A percentile compares a stretch with the other conserved stretches of the same genome.
phyloP scores from a whole-genome alignment of 1,284 basidiomycete genomes.

The Moniliophthora roreri region DNA sequence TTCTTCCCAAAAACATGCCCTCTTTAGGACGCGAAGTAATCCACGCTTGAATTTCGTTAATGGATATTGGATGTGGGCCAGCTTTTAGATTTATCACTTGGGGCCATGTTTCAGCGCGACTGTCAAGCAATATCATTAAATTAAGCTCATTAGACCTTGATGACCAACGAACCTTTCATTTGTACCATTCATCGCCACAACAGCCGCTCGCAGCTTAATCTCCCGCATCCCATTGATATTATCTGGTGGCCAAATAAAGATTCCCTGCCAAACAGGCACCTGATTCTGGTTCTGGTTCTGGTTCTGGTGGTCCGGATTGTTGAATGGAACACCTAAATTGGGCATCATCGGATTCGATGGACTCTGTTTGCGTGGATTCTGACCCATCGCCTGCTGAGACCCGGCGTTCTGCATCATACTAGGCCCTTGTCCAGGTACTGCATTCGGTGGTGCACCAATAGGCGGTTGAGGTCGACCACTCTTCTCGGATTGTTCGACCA shows the following conservation, averaged over 20 bases:
- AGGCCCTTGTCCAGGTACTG: background rate
- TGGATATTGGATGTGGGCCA: background rate
- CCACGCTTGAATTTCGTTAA: background rate
- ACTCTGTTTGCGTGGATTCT: no score
- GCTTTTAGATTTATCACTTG: background rate
- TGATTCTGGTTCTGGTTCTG: background rate
- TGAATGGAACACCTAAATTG: no score
- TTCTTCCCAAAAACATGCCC: background rate
- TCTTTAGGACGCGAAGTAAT: background rate
- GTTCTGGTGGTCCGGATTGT: background rate
- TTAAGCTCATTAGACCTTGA: background rate
- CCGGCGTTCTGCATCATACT: background rate
- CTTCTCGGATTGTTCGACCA: conserved; percentile 1
- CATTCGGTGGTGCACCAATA: background rate
- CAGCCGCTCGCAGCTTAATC: background rate
- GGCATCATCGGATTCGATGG: no score
- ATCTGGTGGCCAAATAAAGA: background rate
- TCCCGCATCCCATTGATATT: conserved; percentile 1
- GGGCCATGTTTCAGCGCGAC: conserved; percentile 1
- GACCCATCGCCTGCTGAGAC: background rate
- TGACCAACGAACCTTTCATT: background rate
- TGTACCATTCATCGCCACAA: background rate
- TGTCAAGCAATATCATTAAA: background rate
- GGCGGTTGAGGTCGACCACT: background rate
- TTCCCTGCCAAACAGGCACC: conserved; percentile 1